Base-by-base conservation (phyloP, 1,284 basidiomycete genomes). In the Heimioporus retisporus region DNA sequence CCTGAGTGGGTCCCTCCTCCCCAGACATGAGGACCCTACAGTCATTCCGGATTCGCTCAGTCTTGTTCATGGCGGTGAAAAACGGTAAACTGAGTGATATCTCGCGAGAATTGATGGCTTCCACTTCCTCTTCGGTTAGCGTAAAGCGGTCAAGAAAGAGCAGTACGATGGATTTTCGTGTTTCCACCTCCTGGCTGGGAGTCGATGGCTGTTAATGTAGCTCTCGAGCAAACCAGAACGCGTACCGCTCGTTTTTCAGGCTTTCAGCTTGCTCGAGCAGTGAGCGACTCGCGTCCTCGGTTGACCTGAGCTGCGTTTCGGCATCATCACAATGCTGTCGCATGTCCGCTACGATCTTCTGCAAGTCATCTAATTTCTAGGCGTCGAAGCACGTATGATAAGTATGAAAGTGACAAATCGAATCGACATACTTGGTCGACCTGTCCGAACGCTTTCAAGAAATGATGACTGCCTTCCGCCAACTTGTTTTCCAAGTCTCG, bases 1-100 rank as follows among this genome's bases (percentile, higher is more conserved):
- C 94, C 75, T 90, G 87, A 8, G 93, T 93, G 14, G 92, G 86
- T 46, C 91, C 86, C 67, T 93, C 89, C 73, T 97, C 96, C 2
- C 95, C 96, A n/a, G 91, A 86, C 86, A 99, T 91, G 10, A 99
- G 85, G 3, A 96, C 89, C 48, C 91, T 85, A 76, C 96, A 97
- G 75, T 98, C 96, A 40, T 85, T 85, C 43, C 96, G 86, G 67
- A 99, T 97, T 58, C 82, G 82, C 71, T 94, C 91, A 1, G 96
- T 91, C 75, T 93, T 93, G 80, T 96, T 93, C 89, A 99, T 95
- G 0, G 93, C 93, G 2, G 85, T 82, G 77, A 98, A 98, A 72
- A 99, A 91, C 1, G 84, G 83, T 10, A 84, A 77, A 0, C 92
- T 90, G 18, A 97, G 86, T 3, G 91, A 88, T 2, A 96, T 86